These are phyloP conservation scores for Coemansia sp. DNA, from an alignment of 192 early-diverging fungal genomes.

Conservation along the genomic window DNA sequence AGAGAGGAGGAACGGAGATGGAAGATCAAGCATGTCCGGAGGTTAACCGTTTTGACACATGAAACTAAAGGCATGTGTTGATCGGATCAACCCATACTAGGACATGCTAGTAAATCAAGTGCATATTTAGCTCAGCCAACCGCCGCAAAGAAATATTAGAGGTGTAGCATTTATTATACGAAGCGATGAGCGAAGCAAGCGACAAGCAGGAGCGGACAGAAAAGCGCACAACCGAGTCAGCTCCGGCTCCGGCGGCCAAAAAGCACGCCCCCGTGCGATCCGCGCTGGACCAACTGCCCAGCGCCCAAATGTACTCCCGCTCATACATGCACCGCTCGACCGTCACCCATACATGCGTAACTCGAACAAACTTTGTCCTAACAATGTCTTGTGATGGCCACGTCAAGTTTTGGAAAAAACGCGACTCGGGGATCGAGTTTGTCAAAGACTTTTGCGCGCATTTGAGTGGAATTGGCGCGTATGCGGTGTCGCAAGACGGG, in stretches of 20 bases:
- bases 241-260: neutral
- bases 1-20: neutral
- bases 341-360: constrained; percentile 75
- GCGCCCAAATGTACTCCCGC: constrained; percentile 86
- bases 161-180: too few species aligned
- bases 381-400: constrained; percentile 95
- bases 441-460: constrained; percentile 96
- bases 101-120: too few species aligned
- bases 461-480: constrained; percentile 60
- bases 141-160: too few species aligned
- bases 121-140: too few species aligned
- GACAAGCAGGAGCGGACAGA: neutral
- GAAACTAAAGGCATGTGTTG: too few species aligned
- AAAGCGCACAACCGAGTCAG: neutral
- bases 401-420: constrained; percentile 99
- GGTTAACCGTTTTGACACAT: too few species aligned
- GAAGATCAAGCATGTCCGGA: too few species aligned
- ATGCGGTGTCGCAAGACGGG: constrained; percentile 71
- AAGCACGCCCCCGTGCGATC: too few species aligned
- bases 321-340: constrained; percentile 96
- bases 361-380: constrained; percentile 86
- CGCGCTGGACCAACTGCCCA: constrained; percentile 74
- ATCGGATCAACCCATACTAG: too few species aligned
- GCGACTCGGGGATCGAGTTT: constrained; percentile 89
- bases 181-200: neutral